phyloP scores from a whole-genome alignment of 1,139 yeast species.

The Magnusiomyces paraingens region DNA sequence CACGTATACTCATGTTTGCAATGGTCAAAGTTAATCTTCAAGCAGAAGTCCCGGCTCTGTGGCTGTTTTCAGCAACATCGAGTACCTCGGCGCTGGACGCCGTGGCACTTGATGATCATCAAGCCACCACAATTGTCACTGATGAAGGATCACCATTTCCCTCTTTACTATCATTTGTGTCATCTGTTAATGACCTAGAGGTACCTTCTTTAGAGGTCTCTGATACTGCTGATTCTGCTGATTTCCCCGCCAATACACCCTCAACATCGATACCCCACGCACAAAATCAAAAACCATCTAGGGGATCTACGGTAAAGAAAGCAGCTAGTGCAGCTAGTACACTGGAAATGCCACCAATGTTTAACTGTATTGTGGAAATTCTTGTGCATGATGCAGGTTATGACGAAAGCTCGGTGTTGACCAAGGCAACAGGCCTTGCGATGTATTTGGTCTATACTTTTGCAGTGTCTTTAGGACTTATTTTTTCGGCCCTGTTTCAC shows the following conservation, averaged over 20 bases:
- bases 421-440: conserved; percentile 8
- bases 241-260: background rate
- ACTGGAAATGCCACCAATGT: background rate
- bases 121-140: background rate
- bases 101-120: background rate
- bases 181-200: too few relatives aligned
- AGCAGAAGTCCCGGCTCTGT: too few relatives aligned
- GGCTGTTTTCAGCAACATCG: too few relatives aligned
- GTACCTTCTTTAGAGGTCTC: background rate
- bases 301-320: too few relatives aligned
- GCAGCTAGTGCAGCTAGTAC: too few relatives aligned
- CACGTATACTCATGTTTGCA: conserved; percentile 6
- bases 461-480: conserved; percentile 7
- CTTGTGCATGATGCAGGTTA: conserved; percentile 11
- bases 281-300: too few relatives aligned
- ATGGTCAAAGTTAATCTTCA: conserved; percentile 5
- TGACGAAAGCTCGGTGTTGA: conserved; percentile 8
- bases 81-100: too few relatives aligned
- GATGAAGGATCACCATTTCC: background rate
- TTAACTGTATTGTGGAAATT: conserved; percentile 8
- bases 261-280: conserved; percentile 1
- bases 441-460: conserved; percentile 9
- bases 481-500: conserved; percentile 11
- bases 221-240: background rate
- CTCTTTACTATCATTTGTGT: background rate